Percentiles rank a stretch among this genome's conserved stretches.
Evolutionary conservation across 257 asterid genomes (phyloP).

Genomic region (Verbena officinalis): DNA sequence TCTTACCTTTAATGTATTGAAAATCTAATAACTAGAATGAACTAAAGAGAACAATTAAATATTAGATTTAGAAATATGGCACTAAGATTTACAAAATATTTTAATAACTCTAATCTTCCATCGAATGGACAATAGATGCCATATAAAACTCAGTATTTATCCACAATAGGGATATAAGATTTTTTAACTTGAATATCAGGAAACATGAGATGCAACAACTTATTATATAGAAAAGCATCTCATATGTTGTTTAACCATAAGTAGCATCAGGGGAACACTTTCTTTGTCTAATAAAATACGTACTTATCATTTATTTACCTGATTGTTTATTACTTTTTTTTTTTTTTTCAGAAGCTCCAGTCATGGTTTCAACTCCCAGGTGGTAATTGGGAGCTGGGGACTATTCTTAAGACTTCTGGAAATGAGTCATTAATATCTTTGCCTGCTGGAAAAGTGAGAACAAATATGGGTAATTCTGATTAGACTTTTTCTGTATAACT

Average conservation of each 20-base stretch:
- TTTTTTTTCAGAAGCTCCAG: constrained; percentile 66
- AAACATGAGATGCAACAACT: not conserved
- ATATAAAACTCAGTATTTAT: not conserved
- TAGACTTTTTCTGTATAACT: constrained; percentile 10
- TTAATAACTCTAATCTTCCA: not conserved
- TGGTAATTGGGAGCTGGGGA: constrained; percentile 95
- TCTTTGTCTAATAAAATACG: no score
- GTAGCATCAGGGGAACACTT: not conserved
- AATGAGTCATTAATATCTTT: constrained; percentile 70
- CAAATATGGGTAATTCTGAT: constrained; percentile 3
- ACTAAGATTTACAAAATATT: no score
- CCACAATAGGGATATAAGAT: constrained; percentile 10
- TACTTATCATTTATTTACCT: not conserved
- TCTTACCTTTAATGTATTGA: no score
- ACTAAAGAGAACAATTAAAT: no score
- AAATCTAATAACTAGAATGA: no score
- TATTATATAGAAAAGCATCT: not conserved
- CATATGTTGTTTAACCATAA: constrained; percentile 3
- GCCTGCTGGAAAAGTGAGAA: constrained; percentile 77
- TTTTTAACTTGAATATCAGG: not conserved
- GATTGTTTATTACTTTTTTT: constrained; percentile 1
- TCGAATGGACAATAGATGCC: not conserved
- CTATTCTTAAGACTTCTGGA: constrained; percentile 67
- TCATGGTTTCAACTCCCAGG: constrained; percentile 91
- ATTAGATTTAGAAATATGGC: no score